A percentile compares a stretch with the other conserved stretches of the same genome.
These are phyloP conservation scores for Saraca asoca DNA, from an alignment of 331 rosid genomes.

Conservation along the genomic window DNA sequence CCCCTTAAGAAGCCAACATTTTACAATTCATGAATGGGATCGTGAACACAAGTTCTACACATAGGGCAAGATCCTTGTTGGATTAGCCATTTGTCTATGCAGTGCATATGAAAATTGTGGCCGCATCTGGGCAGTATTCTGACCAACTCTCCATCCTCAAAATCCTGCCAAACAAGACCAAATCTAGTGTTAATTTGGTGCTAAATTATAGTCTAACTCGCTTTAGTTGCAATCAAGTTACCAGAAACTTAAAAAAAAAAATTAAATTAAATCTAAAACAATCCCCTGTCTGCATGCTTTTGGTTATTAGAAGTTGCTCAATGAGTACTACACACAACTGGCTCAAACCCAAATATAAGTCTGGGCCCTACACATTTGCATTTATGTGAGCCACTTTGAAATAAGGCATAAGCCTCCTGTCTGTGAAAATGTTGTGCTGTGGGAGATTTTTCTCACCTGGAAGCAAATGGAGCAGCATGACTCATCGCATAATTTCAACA, in stretches of 20 bases:
- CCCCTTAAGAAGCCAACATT: too few relatives aligned
- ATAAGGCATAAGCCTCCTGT: too few relatives aligned
- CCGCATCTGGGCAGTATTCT: conserved; percentile 47
- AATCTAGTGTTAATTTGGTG: background rate
- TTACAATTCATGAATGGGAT: conserved; percentile 21
- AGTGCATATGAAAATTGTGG: conserved; percentile 44
- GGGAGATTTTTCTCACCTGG: conserved; percentile 38
- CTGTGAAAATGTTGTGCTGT: too few relatives aligned
- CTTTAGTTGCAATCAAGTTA: too few relatives aligned
- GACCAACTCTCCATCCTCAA: conserved; percentile 45
- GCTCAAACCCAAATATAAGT: too few relatives aligned
- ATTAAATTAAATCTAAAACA: too few relatives aligned
- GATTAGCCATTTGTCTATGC: conserved; percentile 49
- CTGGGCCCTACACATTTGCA: too few relatives aligned
- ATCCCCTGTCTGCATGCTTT: too few relatives aligned
- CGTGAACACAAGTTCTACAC: conserved; percentile 41
- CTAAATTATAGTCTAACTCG: background rate
- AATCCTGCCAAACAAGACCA: conserved; percentile 40
- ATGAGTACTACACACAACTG: too few relatives aligned
- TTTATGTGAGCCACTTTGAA: too few relatives aligned
- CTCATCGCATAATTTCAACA: conserved; percentile 12
- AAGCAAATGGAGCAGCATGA: conserved; percentile 51
- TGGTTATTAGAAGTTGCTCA: too few relatives aligned
- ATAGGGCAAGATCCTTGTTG: conserved; percentile 49
- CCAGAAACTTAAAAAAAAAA: too few relatives aligned